These are phyloP conservation scores for Globisporangium orthogonon DNA, from an alignment of 352 stramenopile genomes.

Conservation along the genomic window DNA sequence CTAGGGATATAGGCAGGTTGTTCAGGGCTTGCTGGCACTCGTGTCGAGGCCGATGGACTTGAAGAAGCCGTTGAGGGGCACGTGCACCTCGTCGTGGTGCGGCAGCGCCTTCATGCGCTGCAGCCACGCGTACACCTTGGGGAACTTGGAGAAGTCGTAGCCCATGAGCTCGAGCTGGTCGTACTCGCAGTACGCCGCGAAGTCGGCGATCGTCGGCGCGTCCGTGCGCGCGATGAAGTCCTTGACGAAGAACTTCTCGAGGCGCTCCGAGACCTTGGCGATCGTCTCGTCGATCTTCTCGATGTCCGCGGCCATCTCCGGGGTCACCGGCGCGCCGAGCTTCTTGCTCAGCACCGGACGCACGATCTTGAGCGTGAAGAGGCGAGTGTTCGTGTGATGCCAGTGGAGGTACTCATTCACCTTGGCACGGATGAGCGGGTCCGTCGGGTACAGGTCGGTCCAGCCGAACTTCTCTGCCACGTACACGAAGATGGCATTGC, in stretches of 20 bases:
- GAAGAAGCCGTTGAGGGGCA: conserved; percentile 12
- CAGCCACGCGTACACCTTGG: conserved; percentile 43
- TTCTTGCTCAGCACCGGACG: conserved; percentile 25
- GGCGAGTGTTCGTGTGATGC: conserved; percentile 54
- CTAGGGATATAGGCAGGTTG: too few species aligned
- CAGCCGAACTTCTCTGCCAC: conserved; percentile 45
- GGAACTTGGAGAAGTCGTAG: conserved; percentile 46
- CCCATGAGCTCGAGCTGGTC: conserved; percentile 57
- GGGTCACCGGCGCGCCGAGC: conserved; percentile 21
- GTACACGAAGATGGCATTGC: conserved; percentile 43
- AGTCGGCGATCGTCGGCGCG: conserved; percentile 55
- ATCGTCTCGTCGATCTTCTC: conserved; percentile 31
- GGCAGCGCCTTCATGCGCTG: conserved; percentile 45
- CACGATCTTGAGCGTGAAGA: conserved; percentile 42
- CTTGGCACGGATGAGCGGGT: conserved; percentile 39
- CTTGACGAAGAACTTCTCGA: conserved; percentile 45
- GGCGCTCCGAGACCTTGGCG: conserved; percentile 20
- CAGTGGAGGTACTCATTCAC: conserved; percentile 66
- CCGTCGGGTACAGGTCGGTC: conserved; percentile 46
- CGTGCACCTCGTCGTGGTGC: conserved; percentile 49
- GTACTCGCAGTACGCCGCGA: conserved; percentile 49
- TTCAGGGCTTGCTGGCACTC: too few species aligned
- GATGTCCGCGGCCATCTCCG: conserved; percentile 27
- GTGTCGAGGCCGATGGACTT: neutral
- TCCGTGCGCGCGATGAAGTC: conserved; percentile 43